Conservation (phyloP, 768 basidiomycete genomes). For the Suillus subaureus region DNA sequence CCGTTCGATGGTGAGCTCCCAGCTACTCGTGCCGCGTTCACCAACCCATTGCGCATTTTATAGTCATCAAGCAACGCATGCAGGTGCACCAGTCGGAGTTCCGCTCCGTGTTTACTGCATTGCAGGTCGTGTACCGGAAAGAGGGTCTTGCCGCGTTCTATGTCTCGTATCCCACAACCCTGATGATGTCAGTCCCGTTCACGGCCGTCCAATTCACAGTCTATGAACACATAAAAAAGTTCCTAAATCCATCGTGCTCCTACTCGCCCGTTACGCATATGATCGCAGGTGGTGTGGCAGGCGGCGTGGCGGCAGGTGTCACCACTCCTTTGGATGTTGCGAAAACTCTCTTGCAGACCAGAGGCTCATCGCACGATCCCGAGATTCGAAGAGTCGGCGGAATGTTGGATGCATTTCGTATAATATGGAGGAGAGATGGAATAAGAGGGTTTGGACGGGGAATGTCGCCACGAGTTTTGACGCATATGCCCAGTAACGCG, state of each 20-base stretch:
- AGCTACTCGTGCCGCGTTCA: slow-evolving; percentile 5
- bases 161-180: slow-evolving; percentile 97
- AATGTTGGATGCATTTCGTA: slow-evolving; percentile 84
- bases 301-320: slow-evolving; percentile 91
- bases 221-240: slow-evolving; percentile 88
- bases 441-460: slow-evolving; percentile 85
- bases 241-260: slow-evolving; percentile 80
- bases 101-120: slow-evolving; percentile 84
- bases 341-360: slow-evolving; percentile 95
- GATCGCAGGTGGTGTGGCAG: slow-evolving; percentile 87
- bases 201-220: slow-evolving; percentile 97
- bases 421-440: slow-evolving; percentile 89
- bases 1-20: slow-evolving; percentile 89
- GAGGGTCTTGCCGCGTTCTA: slow-evolving; percentile 95
- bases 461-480: slow-evolving; percentile 87
- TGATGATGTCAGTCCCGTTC: slow-evolving; percentile 96
- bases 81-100: slow-evolving; percentile 94
- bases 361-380: slow-evolving; percentile 83
- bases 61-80: slow-evolving; percentile 99
- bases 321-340: slow-evolving; percentile 98
- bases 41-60: slow-evolving; percentile 18
- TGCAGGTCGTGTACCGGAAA: slow-evolving; percentile 76
- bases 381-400: slow-evolving; percentile 85
- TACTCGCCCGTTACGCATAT: slow-evolving; percentile 97
- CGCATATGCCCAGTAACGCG: slow-evolving; percentile 96